A percentile compares a stretch with the other conserved stretches of the same genome.
Evolutionary conservation across 345 rosid species (phyloP).

Genomic region (Erodium maritimum): DNA sequence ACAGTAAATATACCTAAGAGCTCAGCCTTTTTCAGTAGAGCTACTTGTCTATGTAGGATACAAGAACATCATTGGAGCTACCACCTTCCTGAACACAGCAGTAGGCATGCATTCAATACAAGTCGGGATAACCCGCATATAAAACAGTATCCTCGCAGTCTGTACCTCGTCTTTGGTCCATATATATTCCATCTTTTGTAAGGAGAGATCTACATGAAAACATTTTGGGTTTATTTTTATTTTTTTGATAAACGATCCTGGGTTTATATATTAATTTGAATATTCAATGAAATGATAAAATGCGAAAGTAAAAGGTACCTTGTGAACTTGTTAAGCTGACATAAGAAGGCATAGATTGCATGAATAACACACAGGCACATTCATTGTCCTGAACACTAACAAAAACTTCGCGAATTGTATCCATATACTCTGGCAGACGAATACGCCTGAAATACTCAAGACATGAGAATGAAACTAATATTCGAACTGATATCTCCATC

Average conservation of each 20-base stretch:
- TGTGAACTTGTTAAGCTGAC: constrained; percentile 47
- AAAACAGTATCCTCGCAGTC: constrained; percentile 82
- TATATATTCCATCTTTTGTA: constrained; percentile 36
- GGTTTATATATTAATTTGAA: too few relatives aligned
- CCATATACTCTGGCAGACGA: constrained; percentile 84
- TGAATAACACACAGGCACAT: constrained; percentile 49
- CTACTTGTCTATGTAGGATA: constrained; percentile 38
- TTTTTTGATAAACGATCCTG: too few relatives aligned
- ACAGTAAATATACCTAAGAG: not conserved
- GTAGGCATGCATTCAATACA: constrained; percentile 61
- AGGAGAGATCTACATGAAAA: constrained; percentile 24
- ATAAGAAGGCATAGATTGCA: constrained; percentile 73
- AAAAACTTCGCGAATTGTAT: constrained; percentile 62
- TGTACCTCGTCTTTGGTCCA: constrained; percentile 93
- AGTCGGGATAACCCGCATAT: constrained; percentile 76
- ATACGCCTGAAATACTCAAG: constrained; percentile 74
- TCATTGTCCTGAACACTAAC: constrained; percentile 66
- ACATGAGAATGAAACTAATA: constrained; percentile 69
- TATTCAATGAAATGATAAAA: too few relatives aligned
- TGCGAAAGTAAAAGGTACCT: constrained; percentile 26
- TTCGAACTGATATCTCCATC: constrained; percentile 56
- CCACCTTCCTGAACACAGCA: constrained; percentile 41
- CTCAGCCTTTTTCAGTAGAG: not conserved
- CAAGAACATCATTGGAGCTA: constrained; percentile 85
- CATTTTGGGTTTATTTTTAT: too few relatives aligned